phyloP scores from a whole-genome alignment of 2,329 filamentous ascomycete genomes.

The Xylariales sp. region DNA sequence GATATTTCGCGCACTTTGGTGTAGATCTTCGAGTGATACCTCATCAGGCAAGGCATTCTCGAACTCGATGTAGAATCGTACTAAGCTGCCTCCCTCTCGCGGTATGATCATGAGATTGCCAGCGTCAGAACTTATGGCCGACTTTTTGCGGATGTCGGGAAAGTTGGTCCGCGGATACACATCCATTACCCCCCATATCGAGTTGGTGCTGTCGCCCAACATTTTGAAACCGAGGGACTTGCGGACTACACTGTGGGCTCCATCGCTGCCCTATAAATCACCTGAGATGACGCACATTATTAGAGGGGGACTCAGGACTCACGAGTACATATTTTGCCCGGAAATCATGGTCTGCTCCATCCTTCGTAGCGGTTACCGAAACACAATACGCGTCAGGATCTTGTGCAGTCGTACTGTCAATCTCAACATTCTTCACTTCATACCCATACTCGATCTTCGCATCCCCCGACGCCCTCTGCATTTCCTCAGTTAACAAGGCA shows the following conservation, averaged over 20 bases:
- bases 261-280: conserved; percentile 33
- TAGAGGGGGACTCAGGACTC: conserved; percentile 19
- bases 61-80: conserved; percentile 60
- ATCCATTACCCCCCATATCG: conserved; percentile 38
- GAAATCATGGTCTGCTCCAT: conserved; percentile 34
- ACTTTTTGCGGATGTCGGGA: conserved; percentile 57
- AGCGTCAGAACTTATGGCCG: conserved; percentile 46
- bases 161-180: conserved; percentile 52
- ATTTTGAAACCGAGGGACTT: conserved; percentile 50
- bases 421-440: conserved; percentile 43
- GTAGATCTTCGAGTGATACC: conserved; percentile 49
- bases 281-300: too few relatives aligned
- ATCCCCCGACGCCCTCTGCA: conserved; percentile 34
- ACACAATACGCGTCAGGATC: conserved; percentile 38
- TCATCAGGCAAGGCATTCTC: conserved; percentile 42
- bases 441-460: conserved; percentile 51
- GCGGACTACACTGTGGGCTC: conserved; percentile 47
- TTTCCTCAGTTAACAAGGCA: conserved; percentile 46
- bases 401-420: conserved; percentile 36
- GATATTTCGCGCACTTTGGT: conserved; percentile 45
- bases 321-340: conserved; percentile 48
- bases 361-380: conserved; percentile 35
- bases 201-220: conserved; percentile 37
- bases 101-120: conserved; percentile 60
- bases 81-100: conserved; percentile 51